Evolutionary conservation across 1,284 basidiomycete species (phyloP).

Genomic region (Tilletia horrida): DNA sequence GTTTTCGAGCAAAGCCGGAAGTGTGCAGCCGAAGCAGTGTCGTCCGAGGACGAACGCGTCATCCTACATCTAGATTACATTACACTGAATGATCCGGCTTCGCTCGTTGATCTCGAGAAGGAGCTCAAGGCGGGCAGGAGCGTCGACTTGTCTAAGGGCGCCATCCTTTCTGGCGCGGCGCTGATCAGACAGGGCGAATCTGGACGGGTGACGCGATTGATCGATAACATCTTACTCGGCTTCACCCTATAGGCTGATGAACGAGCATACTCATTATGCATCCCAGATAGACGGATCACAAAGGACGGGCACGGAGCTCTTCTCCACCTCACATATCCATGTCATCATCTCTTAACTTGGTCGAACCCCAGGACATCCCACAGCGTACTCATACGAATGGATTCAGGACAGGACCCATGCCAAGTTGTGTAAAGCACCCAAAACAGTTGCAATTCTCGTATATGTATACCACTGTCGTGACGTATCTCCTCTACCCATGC

Average conservation of each 20-base stretch:
- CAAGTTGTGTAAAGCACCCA: too few relatives aligned
- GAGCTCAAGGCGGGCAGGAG: conserved; percentile 57
- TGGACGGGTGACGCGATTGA: conserved; percentile 74
- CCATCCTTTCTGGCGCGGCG: conserved; percentile 82
- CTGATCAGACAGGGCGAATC: conserved; percentile 62
- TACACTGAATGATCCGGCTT: conserved; percentile 76
- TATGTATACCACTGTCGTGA: too few relatives aligned
- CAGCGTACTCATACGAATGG: too few relatives aligned
- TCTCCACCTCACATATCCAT: neutral
- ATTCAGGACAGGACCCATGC: too few relatives aligned
- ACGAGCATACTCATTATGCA: neutral
- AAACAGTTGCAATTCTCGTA: too few relatives aligned
- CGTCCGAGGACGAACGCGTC: conserved; percentile 58
- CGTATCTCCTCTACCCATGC: too few relatives aligned
- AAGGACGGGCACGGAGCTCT: neutral
- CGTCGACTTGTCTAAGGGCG: conserved; percentile 57
- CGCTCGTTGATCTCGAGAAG: conserved; percentile 60
- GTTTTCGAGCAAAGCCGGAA: conserved; percentile 55
- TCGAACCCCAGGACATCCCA: too few relatives aligned
- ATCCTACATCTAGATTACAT: conserved; percentile 76
- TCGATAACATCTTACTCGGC: conserved; percentile 85
- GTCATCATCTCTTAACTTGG: too few relatives aligned
- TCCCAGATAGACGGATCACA: too few relatives aligned
- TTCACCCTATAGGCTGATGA: conserved; percentile 40
- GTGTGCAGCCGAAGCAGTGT: conserved; percentile 34